These are phyloP conservation scores for Sphenostylis stenocarpa DNA, from an alignment of 306 rosid genomes.

Conservation along the genomic window DNA sequence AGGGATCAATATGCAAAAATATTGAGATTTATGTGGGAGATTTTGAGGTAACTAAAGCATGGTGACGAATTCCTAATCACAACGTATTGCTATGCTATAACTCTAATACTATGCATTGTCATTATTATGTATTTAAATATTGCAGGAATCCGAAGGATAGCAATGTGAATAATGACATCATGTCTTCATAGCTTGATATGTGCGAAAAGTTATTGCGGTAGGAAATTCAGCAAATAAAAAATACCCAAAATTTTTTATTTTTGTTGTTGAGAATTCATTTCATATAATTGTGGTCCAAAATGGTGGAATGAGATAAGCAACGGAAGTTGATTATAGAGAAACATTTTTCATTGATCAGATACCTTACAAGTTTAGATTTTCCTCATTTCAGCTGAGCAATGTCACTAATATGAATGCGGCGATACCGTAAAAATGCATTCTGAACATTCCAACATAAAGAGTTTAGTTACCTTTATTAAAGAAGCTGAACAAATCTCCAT, in stretches of 20 bases:
- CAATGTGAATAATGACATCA: slow-evolving; percentile 20
- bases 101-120: not conserved
- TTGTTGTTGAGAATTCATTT: slow-evolving; percentile 4
- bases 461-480: not conserved
- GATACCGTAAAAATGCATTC: slow-evolving; percentile 11
- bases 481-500: slow-evolving; percentile 37
- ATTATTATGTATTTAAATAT: not conserved
- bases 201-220: slow-evolving; percentile 29
- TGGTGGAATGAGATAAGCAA: slow-evolving; percentile 25
- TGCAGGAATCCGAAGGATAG: not conserved
- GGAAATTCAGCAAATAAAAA: slow-evolving; percentile 17
- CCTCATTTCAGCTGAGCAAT: slow-evolving; percentile 41
- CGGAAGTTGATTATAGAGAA: slow-evolving; percentile 35
- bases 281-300: slow-evolving; percentile 56
- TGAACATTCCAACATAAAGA: slow-evolving; percentile 12
- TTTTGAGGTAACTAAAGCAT: too few relatives aligned
- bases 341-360: slow-evolving; percentile 18
- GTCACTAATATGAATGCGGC: not conserved
- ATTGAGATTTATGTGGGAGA: not conserved
- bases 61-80: not conserved
- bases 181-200: not conserved
- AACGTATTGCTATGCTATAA: not conserved
- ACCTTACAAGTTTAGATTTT: slow-evolving; percentile 11
- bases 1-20: too few relatives aligned
- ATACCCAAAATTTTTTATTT: slow-evolving; percentile 37